phyloP scores from a whole-genome alignment of 306 rosid species.

The Castanospermum australe region DNA sequence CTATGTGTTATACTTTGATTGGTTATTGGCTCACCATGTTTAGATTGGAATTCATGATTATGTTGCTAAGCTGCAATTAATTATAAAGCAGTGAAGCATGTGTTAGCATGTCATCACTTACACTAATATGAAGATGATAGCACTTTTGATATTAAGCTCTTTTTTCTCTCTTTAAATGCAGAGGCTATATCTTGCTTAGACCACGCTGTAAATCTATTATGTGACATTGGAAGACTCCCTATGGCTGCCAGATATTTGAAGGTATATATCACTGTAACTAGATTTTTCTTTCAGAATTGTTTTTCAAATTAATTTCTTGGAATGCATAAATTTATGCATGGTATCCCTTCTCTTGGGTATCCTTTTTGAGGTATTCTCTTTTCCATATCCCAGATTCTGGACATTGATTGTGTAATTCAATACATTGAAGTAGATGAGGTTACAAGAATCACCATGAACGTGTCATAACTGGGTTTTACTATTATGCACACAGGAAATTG shows the following conservation, averaged over 20 bases:
- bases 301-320: slow-evolving; percentile 1
- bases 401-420: not conserved
- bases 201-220: slow-evolving; percentile 67
- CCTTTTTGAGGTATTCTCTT: not conserved
- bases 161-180: slow-evolving; percentile 26
- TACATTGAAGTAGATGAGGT: not conserved
- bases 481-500: slow-evolving; percentile 73
- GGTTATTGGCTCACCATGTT: slow-evolving; percentile 11
- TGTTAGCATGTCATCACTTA: not conserved
- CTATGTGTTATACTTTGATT: not conserved
- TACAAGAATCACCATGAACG: not conserved
- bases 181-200: slow-evolving; percentile 84
- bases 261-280: slow-evolving; percentile 40
- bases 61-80: not conserved
- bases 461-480: slow-evolving; percentile 11
- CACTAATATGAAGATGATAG: not conserved
- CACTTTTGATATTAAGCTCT: not conserved
- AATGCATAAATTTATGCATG: not conserved
- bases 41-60: slow-evolving; percentile 23
- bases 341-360: not conserved
- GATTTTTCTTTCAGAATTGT: not conserved
- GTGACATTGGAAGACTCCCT: slow-evolving; percentile 97
- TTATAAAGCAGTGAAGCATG: not conserved
- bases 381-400: not conserved
- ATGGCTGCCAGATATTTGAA: slow-evolving; percentile 96